These are phyloP conservation scores for Bryum argenteum DNA, from an alignment of 225 moss, liverwort and hornwort species.

Conservation along the genomic window DNA sequence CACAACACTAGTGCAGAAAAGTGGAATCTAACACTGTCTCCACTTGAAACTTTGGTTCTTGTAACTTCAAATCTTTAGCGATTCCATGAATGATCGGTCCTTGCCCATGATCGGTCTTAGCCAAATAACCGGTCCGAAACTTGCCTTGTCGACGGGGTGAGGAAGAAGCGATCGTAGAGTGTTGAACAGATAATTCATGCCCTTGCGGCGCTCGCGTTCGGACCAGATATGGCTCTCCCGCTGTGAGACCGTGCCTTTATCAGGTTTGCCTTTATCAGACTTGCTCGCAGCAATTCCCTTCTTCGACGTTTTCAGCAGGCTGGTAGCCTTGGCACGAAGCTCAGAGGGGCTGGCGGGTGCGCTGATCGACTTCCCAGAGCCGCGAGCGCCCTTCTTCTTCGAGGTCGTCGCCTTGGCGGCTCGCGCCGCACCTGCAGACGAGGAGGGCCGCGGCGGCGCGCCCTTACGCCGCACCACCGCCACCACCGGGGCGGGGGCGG, in stretches of 20 bases:
- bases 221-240: conserved; percentile 96
- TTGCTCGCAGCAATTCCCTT: conserved; percentile 36
- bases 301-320: conserved; percentile 49
- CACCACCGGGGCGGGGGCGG: background rate
- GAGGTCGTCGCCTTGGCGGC: background rate
- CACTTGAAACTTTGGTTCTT: too few species aligned
- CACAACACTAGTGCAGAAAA: too few species aligned
- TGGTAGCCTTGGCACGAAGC: conserved; percentile 39
- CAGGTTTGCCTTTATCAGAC: background rate
- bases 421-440: conserved; percentile 18
- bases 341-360: conserved; percentile 66
- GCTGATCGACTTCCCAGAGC: conserved; percentile 40
- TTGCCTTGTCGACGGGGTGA: conserved; percentile 76
- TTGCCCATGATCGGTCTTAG: too few species aligned
- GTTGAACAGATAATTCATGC: conserved; percentile 93
- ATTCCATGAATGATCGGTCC: too few species aligned
- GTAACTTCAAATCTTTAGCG: too few species aligned
- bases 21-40: too few species aligned
- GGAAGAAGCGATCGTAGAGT: conserved; percentile 88
- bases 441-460: conserved; percentile 18
- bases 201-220: conserved; percentile 89
- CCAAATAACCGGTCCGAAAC: too few species aligned
- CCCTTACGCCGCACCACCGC: background rate
- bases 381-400: background rate
- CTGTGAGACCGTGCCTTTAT: conserved; percentile 44